A percentile compares a stretch with the other conserved stretches of the same genome.
Conservation (phyloP, 495 filamentous ascomycete genomes). For the Aspergillus cavernicola region DNA sequence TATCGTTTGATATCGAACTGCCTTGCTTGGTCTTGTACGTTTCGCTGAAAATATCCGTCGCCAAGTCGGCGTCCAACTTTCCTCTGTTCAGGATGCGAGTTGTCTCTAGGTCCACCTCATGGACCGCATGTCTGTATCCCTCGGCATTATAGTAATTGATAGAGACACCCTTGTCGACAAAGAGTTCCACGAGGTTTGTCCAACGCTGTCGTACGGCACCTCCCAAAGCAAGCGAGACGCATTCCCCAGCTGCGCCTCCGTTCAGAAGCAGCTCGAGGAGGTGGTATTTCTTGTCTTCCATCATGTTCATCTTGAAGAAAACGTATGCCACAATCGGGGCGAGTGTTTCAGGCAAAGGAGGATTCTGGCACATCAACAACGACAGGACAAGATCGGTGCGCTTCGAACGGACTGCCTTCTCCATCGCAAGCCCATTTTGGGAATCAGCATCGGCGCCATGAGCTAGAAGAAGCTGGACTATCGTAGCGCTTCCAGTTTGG, state of each 20-base stretch:
- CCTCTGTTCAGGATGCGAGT: conserved; percentile 1
- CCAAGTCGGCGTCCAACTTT: background rate
- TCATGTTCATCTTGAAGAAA: conserved; percentile 5
- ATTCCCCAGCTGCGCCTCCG: conserved; percentile 3
- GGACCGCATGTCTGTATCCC: conserved; percentile 6
- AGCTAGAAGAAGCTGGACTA: conserved; percentile 4
- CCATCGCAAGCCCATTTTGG: conserved; percentile 6
- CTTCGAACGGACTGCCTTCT: conserved; percentile 1
- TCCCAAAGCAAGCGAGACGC: background rate
- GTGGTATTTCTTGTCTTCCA: conserved; percentile 1
- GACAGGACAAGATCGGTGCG: conserved; percentile 8
- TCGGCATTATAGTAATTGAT: conserved; percentile 6
- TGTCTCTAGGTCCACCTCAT: conserved; percentile 5
- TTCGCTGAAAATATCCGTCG: conserved; percentile 6
- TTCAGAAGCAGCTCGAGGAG: conserved; percentile 8
- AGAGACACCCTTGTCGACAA: conserved; percentile 8
- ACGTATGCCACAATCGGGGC: conserved; percentile 7
- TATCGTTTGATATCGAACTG: background rate
- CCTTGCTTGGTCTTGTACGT: conserved; percentile 1
- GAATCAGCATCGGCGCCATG: conserved; percentile 9
- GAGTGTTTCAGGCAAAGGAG: background rate
- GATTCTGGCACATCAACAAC: conserved; percentile 7
- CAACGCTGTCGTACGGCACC: conserved; percentile 4
- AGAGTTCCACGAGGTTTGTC: conserved; percentile 1
- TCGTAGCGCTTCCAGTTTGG: background rate